Evolutionary conservation across 78 protist genomes (phyloP).

Genomic region (Abeoforma whisleri): DNA sequence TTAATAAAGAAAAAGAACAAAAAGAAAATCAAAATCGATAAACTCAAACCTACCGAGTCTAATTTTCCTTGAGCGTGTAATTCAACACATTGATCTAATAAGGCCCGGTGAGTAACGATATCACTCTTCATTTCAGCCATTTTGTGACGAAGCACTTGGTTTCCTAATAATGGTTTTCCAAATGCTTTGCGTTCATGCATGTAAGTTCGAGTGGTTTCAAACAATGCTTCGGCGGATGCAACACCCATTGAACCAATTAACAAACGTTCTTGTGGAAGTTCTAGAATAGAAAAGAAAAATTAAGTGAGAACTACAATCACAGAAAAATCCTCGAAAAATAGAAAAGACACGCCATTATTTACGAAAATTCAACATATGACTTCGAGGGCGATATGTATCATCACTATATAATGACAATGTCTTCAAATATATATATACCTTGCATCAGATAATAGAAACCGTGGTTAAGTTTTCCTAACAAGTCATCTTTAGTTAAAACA

Average conservation of each 20-base stretch:
- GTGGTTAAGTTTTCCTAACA: constrained; percentile 44
- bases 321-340: not conserved
- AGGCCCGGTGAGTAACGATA: constrained; percentile 29
- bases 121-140: constrained; percentile 48
- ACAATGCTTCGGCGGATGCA: constrained; percentile 39
- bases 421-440: too few relatives aligned
- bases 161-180: constrained; percentile 25
- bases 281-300: not conserved
- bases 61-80: constrained; percentile 24
- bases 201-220: constrained; percentile 37
- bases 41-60: not conserved
- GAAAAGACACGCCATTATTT: too few relatives aligned
- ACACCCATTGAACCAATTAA: constrained; percentile 22
- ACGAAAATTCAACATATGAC: too few relatives aligned
- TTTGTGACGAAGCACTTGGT: constrained; percentile 16
- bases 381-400: too few relatives aligned
- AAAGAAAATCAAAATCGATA: not conserved
- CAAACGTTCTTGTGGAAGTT: constrained; percentile 54
- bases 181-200: constrained; percentile 52
- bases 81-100: constrained; percentile 42
- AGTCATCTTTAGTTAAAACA: not conserved
- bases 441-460: constrained; percentile 53
- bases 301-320: not conserved
- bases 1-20: not conserved
- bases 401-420: not conserved